These are phyloP conservation scores for Viola odorata DNA, from an alignment of 345 rosid species.

Conservation along the genomic window DNA sequence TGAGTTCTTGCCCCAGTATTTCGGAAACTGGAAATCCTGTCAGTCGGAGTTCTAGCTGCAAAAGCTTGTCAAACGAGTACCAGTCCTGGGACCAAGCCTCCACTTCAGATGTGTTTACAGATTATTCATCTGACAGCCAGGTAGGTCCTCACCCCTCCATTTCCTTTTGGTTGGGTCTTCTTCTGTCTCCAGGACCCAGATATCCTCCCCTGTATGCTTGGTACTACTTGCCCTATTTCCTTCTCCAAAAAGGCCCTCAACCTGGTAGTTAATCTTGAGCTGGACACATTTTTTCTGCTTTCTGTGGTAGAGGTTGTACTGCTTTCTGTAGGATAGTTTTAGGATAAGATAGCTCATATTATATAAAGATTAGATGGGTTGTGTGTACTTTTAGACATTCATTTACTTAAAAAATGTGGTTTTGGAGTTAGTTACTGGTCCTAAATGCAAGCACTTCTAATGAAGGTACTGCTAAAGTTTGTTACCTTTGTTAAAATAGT, in stretches of 20 bases:
- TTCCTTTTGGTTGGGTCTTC: constrained; percentile 5
- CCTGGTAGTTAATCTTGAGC: not conserved
- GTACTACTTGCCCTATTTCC: no score
- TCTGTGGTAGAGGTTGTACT: not conserved
- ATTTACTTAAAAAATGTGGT: no score
- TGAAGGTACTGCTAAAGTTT: no score
- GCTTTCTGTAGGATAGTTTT: not conserved
- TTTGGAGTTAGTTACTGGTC: no score
- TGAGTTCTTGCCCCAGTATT: constrained; percentile 29
- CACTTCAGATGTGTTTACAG: constrained; percentile 39
- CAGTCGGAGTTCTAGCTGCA: constrained; percentile 37
- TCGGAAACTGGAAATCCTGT: constrained; percentile 29
- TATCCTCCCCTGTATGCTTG: no score
- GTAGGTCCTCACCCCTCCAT: constrained; percentile 26
- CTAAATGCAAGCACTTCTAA: no score
- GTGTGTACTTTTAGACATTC: no score
- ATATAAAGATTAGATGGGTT: no score
- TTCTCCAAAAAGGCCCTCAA: no score
- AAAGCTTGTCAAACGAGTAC: constrained; percentile 36
- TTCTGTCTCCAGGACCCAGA: not conserved
- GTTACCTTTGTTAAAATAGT: no score
- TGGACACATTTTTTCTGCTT: not conserved
- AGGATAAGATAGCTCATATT: no score
- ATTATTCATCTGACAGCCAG: constrained; percentile 42
- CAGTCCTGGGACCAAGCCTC: constrained; percentile 51